Evolutionary conservation across 140 eudicot species (phyloP), one percentile per base, ranked within the genome.

Genomic region (Erigeron philadelphicus): DNA sequence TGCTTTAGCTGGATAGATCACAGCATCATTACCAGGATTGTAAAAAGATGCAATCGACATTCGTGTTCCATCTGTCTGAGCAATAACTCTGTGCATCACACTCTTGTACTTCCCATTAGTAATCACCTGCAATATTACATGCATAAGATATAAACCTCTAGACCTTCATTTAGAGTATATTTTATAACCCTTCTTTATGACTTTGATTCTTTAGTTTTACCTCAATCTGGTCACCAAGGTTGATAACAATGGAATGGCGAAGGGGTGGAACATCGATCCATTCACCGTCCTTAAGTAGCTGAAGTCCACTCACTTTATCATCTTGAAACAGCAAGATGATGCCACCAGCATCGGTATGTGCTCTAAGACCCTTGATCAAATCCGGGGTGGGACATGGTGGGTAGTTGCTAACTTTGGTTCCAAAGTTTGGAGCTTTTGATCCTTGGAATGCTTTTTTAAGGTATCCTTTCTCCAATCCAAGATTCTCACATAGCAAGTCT

Each of bases 181-280:
- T 16, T 66, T 53, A 55, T 6, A 64, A 21, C 54, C 48, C 38
- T 25, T 2, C 21, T 54, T 64, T 2, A 67, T 15, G 61, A 52
- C 35, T 53, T 18, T 6, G 8, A 8, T 12, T 42, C 1, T 19
- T 50, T 54, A 17, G n/a, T 25, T 12, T 17, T 78, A 85, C 95
- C 90, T 87, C 95, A 75, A 87, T 88, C 73, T 87, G 95, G 76
- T 87, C 95, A 56, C 90, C 95, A 43, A 87, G 85, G 76, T 87
- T 87, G 86, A 87, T 72, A 57, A 84, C 95, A 49, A 85, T 80
- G 61, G 90, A 87, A 73, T 87, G 95, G 56, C 77, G 76, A 84
- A 84, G 82, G 3, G 90, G 95, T 42, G 95, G 90, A 12, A 87
- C 95, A 64, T 80, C 88, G 42, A 87, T 64, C 95, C 95, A 87